Evolutionary conservation across 495 filamentous ascomycete species (phyloP).

Genomic region (Entonaema liquescens): DNA sequence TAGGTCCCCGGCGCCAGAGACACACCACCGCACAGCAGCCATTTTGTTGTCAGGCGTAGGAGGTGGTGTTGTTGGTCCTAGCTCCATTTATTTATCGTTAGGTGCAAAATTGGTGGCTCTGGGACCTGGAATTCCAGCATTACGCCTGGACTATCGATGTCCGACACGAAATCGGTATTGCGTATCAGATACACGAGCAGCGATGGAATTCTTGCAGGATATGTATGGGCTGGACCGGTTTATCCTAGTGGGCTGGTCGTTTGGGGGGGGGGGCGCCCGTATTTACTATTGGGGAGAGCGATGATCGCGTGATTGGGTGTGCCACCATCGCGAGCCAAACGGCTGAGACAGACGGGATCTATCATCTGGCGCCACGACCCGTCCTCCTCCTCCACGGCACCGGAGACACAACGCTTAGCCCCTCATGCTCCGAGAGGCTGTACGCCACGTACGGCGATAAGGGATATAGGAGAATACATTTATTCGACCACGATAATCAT

Average conservation of each 20-base stretch:
- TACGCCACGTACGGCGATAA: constrained; percentile 48
- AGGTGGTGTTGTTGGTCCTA: constrained; percentile 42
- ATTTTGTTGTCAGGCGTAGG: not conserved
- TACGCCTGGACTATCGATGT: constrained; percentile 56
- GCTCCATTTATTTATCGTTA: constrained; percentile 53
- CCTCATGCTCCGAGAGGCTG: constrained; percentile 49
- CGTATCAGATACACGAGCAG: constrained; percentile 48
- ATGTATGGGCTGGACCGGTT: constrained; percentile 47
- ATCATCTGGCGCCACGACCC: constrained; percentile 44
- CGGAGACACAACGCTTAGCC: constrained; percentile 46
- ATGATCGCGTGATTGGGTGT: constrained; percentile 46
- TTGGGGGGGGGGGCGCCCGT: constrained; percentile 56
- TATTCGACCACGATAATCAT: constrained; percentile 57
- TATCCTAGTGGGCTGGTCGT: constrained; percentile 58
- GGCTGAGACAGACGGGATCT: constrained; percentile 41
- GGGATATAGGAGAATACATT: constrained; percentile 48
- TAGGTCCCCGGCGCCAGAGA: not conserved
- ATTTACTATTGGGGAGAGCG: constrained; percentile 27
- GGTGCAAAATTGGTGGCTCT: constrained; percentile 54
- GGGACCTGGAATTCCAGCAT: constrained; percentile 47
- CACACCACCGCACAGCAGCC: not conserved
- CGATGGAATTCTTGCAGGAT: constrained; percentile 51
- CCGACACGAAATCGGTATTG: constrained; percentile 49
- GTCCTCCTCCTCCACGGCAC: constrained; percentile 53
- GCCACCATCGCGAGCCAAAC: constrained; percentile 52